These are phyloP conservation scores for Spizellomyces sp. DNA, from an alignment of 192 early-diverging fungal genomes.

Conservation along the genomic window DNA sequence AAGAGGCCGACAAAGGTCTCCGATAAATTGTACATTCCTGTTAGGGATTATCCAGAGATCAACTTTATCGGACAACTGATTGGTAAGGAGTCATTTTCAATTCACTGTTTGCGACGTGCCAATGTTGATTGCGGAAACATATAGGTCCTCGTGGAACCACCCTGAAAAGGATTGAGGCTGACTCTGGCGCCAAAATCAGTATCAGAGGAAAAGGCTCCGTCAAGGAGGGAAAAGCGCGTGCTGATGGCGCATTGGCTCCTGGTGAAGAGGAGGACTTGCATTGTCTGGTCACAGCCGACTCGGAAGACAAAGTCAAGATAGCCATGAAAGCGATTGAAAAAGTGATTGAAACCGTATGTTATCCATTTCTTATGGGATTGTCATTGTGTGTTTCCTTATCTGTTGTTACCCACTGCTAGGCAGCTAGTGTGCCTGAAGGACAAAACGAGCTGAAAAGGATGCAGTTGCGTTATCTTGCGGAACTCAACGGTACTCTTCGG, in stretches of 20 bases:
- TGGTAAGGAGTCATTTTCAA: neutral
- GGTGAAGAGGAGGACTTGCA: slow-evolving; percentile 81
- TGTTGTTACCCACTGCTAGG: slow-evolving; percentile 47
- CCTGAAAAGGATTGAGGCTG: slow-evolving; percentile 91
- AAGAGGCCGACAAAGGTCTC: slow-evolving; percentile 74
- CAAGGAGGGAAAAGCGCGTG: slow-evolving; percentile 85
- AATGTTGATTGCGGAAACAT: neutral
- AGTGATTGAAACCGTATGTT: slow-evolving; percentile 86
- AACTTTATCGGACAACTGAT: slow-evolving; percentile 98
- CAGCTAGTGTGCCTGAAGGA: slow-evolving; percentile 86
- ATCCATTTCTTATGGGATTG: neutral
- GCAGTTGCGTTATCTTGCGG: slow-evolving; percentile 93
- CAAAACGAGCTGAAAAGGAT: slow-evolving; percentile 94
- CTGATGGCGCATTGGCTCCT: slow-evolving; percentile 44
- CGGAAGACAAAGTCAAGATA: slow-evolving; percentile 83
- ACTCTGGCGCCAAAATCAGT: slow-evolving; percentile 93
- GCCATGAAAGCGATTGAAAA: slow-evolving; percentile 87
- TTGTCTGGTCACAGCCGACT: slow-evolving; percentile 86
- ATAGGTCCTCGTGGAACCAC: slow-evolving; percentile 92
- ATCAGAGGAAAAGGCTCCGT: slow-evolving; percentile 96
- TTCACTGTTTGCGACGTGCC: too few species aligned
- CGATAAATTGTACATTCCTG: slow-evolving; percentile 97
- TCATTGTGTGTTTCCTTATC: slow-evolving; percentile 4
- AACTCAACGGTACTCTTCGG: slow-evolving; percentile 92
- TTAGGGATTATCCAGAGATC: slow-evolving; percentile 92